Conservation (phyloP, 164 flowering plant species). For the Akebia trifoliata region DNA sequence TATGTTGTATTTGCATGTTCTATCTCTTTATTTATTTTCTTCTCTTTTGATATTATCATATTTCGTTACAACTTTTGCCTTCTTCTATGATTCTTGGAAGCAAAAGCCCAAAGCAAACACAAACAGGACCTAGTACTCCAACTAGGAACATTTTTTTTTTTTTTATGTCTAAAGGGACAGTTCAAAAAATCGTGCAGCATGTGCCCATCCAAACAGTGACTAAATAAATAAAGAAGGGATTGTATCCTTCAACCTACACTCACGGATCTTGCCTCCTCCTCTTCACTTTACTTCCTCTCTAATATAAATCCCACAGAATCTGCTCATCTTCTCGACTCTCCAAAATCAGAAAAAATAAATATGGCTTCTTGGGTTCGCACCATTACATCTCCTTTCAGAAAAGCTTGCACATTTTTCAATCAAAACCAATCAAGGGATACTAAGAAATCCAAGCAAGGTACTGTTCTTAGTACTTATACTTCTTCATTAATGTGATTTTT, state of each 20-base stretch:
- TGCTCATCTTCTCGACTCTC: neutral
- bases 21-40: too few species aligned
- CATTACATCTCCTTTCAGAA: slow-evolving; percentile 19
- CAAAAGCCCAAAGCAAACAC: too few species aligned
- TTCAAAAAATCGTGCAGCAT: neutral
- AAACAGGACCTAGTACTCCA: too few species aligned
- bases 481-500: neutral
- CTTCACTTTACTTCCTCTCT: neutral
- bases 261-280: slow-evolving; percentile 15
- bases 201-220: slow-evolving; percentile 3
- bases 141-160: too few species aligned
- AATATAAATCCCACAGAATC: neutral
- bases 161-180: too few species aligned
- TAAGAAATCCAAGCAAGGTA: slow-evolving; percentile 50
- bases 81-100: too few species aligned
- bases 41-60: too few species aligned
- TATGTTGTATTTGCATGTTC: too few species aligned
- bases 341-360: neutral
- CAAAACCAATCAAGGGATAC: slow-evolving; percentile 28
- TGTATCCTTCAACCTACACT: slow-evolving; percentile 3
- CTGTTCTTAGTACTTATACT: neutral
- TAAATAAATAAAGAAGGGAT: neutral
- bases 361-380: slow-evolving; percentile 23
- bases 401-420: slow-evolving; percentile 23
- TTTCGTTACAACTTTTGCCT: too few species aligned